These are phyloP conservation scores for Amphirosellinia nigrospora DNA, from an alignment of 495 filamentous ascomycete genomes.

Conservation along the genomic window DNA sequence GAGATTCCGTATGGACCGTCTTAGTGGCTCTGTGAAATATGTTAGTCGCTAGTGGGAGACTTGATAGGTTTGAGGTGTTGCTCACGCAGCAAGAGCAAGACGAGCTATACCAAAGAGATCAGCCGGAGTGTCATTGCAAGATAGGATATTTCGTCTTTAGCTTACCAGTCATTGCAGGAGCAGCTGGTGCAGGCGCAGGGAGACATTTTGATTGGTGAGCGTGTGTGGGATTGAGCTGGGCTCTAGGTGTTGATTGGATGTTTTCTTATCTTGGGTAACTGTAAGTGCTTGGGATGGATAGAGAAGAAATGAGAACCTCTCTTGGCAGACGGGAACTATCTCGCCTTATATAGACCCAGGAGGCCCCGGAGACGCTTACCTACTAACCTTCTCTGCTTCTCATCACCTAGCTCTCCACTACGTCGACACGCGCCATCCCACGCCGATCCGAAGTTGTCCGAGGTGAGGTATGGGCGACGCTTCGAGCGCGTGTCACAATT, in stretches of 20 bases:
- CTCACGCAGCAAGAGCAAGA: constrained; percentile 21
- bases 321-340: constrained; percentile 3
- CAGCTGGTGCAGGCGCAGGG: constrained; percentile 14
- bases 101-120: constrained; percentile 8
- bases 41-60: background rate
- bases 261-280: constrained; percentile 2
- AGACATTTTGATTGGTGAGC: constrained; percentile 10
- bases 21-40: background rate
- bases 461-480: background rate
- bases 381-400: constrained; percentile 12
- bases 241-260: constrained; percentile 15
- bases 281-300: background rate
- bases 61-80: background rate
- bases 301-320: constrained; percentile 19
- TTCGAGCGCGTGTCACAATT: background rate
- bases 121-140: background rate
- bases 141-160: background rate
- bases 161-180: constrained; percentile 19
- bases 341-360: constrained; percentile 9
- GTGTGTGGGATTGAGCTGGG: constrained; percentile 7
- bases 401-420: background rate
- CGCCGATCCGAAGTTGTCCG: background rate
- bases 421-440: background rate
- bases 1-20: background rate
- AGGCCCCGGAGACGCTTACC: background rate